phyloP scores from a whole-genome alignment of 768 basidiomycete genomes.

The Leucocoprinus sp. region DNA sequence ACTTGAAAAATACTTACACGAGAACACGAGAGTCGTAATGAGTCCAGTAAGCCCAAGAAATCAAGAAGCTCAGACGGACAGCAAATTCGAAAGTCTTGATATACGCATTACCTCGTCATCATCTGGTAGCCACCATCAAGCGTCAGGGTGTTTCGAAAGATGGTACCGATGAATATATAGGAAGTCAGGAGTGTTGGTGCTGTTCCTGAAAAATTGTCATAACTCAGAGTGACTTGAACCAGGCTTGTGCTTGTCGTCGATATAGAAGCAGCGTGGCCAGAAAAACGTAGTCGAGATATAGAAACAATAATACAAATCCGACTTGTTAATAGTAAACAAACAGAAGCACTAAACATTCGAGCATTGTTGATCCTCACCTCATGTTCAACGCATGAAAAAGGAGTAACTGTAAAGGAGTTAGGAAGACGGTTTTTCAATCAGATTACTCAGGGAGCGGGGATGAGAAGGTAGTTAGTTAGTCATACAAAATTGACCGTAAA shows the following conservation, averaged over 20 bases:
- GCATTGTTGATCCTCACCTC: no score
- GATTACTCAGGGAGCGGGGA: no score
- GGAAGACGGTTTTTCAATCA: no score
- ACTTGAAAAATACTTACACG: neutral
- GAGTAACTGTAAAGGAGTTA: no score
- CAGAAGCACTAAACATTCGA: no score
- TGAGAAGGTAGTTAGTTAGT: no score
- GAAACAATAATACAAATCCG: slow-evolving; percentile 45
- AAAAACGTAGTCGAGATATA: slow-evolving; percentile 41
- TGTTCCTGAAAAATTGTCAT: slow-evolving; percentile 35
- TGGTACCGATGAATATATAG: slow-evolving; percentile 33
- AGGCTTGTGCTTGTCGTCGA: slow-evolving; percentile 32
- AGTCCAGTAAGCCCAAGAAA: slow-evolving; percentile 41
- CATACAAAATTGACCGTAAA: no score
- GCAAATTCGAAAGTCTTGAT: slow-evolving; percentile 19
- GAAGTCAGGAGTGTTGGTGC: slow-evolving; percentile 22
- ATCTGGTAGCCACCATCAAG: slow-evolving; percentile 43
- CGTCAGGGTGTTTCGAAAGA: slow-evolving; percentile 39
- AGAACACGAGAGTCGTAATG: slow-evolving; percentile 46
- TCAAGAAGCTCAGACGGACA: neutral
- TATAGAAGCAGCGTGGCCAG: slow-evolving; percentile 34
- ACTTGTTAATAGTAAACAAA: no score
- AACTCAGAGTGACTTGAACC: slow-evolving; percentile 41
- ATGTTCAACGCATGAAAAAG: no score
- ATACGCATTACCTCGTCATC: slow-evolving; percentile 34